Evolutionary conservation across 1,284 basidiomycete genomes (phyloP).

Genomic region (Ustilago xerochloae): DNA sequence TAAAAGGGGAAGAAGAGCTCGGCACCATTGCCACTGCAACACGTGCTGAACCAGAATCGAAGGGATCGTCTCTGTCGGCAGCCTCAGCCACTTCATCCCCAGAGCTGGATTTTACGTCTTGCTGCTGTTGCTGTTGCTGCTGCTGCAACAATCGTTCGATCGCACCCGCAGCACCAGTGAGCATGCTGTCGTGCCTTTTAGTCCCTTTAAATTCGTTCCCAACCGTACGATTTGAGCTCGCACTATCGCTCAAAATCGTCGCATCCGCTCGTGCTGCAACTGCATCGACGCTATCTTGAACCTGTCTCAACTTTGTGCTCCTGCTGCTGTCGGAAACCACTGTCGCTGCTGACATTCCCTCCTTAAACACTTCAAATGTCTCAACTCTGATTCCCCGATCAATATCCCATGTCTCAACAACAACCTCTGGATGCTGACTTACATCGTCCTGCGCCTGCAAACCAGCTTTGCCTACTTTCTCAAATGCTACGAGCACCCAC

Average conservation of each 20-base stretch:
- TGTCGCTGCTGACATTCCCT: background rate
- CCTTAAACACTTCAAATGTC: conserved; percentile 46
- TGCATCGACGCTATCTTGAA: conserved; percentile 8
- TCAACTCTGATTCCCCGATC: conserved; percentile 68
- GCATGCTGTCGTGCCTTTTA: conserved; percentile 17
- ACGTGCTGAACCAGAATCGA: background rate
- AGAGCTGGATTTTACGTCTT: no score
- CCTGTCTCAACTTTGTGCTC: conserved; percentile 15
- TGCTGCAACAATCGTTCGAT: conserved; percentile 55
- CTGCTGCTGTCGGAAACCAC: background rate
- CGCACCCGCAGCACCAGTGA: conserved; percentile 48
- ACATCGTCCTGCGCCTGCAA: background rate
- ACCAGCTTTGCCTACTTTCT: conserved; percentile 59
- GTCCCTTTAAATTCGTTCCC: background rate
- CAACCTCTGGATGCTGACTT: conserved; percentile 19
- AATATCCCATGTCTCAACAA: conserved; percentile 65
- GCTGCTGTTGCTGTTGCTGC: conserved; percentile 18
- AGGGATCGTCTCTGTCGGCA: conserved; percentile 9
- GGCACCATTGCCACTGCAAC: no score
- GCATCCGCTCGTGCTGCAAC: background rate
- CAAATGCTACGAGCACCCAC: conserved; percentile 86
- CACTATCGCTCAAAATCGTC: conserved; percentile 9
- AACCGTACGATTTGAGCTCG: conserved; percentile 5
- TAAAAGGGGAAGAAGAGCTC: background rate
- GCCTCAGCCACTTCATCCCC: background rate